Evolutionary conservation across 1,284 basidiomycete genomes (phyloP).

Genomic region (Fistulinella cinereoalba): DNA sequence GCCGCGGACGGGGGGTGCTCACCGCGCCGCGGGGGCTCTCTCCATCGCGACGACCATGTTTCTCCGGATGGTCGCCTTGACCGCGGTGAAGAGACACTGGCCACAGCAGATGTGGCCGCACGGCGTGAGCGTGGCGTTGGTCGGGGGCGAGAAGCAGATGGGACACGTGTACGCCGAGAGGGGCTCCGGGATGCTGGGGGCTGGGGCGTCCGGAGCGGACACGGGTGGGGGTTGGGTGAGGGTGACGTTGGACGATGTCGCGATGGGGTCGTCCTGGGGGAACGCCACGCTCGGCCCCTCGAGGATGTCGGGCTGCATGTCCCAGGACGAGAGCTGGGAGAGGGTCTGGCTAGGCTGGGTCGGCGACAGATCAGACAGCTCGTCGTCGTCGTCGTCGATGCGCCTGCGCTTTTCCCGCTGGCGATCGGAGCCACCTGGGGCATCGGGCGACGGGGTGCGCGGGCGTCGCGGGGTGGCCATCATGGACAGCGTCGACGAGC

Average conservation of each 20-base stretch:
- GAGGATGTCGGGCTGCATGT: constrained; percentile 12
- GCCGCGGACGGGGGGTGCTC: constrained; percentile 18
- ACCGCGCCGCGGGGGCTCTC: constrained; percentile 46
- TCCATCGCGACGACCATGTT: constrained; percentile 40
- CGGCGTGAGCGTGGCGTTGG: constrained; percentile 70
- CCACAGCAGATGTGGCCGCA: constrained; percentile 79
- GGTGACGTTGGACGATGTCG: neutral
- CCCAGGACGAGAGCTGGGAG: constrained; percentile 22
- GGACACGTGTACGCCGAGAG: constrained; percentile 69
- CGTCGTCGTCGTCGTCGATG: neutral
- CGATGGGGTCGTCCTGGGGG: neutral
- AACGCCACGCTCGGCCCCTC: too few relatives aligned
- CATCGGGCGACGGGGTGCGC: constrained; percentile 8
- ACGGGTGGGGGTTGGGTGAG: constrained; percentile 1
- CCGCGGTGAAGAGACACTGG: constrained; percentile 68
- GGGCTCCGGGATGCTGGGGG: constrained; percentile 41
- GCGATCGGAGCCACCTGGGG: neutral
- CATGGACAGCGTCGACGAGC: constrained; percentile 13
- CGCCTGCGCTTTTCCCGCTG: constrained; percentile 23
- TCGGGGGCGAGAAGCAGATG: constrained; percentile 73
- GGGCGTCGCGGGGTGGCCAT: constrained; percentile 11
- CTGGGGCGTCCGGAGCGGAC: too few relatives aligned
- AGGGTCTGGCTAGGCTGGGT: neutral
- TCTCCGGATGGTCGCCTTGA: constrained; percentile 60
- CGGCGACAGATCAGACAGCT: neutral